Conservation (phyloP, 306 rosid genomes). For the Spatholobus suberectus region DNA sequence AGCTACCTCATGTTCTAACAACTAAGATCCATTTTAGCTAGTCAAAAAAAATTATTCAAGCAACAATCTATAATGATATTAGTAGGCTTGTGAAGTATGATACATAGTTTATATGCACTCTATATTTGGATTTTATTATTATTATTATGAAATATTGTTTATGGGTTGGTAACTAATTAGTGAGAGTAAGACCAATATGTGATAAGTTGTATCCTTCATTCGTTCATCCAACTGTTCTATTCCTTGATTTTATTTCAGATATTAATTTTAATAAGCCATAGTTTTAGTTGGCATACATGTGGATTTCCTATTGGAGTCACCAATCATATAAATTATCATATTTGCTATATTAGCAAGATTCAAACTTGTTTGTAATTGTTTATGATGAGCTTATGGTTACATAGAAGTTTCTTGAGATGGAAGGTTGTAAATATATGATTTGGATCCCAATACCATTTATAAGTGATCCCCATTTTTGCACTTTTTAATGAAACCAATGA, state of each 20-base stretch:
- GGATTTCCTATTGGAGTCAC: slow-evolving; percentile 1
- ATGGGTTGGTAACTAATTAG: background rate
- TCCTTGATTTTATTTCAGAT: background rate
- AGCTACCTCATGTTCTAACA: slow-evolving; percentile 16
- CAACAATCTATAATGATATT: background rate
- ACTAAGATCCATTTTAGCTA: background rate
- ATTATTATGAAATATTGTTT: too few species aligned
- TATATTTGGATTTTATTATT: too few species aligned
- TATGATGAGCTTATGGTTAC: background rate
- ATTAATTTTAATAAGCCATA: background rate
- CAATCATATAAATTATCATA: too few species aligned
- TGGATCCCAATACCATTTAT: background rate
- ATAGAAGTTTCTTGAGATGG: background rate
- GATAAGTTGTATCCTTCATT: background rate
- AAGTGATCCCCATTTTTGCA: background rate
- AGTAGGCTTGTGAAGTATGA: background rate
- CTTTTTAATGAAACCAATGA: background rate
- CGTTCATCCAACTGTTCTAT: background rate
- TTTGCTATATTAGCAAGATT: too few species aligned
- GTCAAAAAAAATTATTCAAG: background rate
- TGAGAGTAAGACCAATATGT: background rate
- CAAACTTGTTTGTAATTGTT: too few species aligned
- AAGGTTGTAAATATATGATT: background rate
- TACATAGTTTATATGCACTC: slow-evolving; percentile 14
- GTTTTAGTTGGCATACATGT: background rate